A percentile compares a stretch with the other conserved stretches of the same genome.
Conservation (phyloP, 345 rosid species). For the Aegle marmelos region DNA sequence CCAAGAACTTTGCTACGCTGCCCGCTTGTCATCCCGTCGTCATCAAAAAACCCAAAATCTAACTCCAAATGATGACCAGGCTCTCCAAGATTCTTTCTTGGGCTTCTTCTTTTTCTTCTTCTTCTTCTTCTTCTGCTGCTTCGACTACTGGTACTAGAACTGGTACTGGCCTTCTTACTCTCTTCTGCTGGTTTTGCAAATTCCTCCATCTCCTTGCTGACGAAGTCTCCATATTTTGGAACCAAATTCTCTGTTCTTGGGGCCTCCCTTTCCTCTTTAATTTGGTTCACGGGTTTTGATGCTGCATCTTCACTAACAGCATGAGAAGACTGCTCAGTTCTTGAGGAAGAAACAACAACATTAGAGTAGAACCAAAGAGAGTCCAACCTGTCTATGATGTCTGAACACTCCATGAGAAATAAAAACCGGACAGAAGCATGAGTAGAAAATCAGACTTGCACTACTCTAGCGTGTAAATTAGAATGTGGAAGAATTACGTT, state of each 20-base stretch:
- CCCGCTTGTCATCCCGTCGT: not conserved
- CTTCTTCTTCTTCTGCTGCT: slow-evolving; percentile 20
- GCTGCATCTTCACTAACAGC: not conserved
- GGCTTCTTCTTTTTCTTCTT: slow-evolving; percentile 12
- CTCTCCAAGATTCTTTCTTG: slow-evolving; percentile 30
- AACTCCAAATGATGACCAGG: slow-evolving; percentile 21
- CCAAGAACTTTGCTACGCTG: not conserved
- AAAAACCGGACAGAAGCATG: not conserved
- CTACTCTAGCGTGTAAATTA: no score
- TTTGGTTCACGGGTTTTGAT: slow-evolving; percentile 3
- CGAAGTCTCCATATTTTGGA: slow-evolving; percentile 25
- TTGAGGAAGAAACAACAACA: slow-evolving; percentile 21
- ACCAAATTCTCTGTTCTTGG: not conserved
- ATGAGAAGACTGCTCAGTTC: not conserved
- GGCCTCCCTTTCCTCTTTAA: slow-evolving; percentile 2
- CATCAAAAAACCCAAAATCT: slow-evolving; percentile 6
- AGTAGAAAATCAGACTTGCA: not conserved
- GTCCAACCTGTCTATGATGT: slow-evolving; percentile 35
- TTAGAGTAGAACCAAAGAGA: slow-evolving; percentile 54
- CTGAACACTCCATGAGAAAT: slow-evolving; percentile 31
- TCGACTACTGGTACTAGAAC: not conserved
- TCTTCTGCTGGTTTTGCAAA: slow-evolving; percentile 6
- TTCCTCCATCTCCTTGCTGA: slow-evolving; percentile 13
- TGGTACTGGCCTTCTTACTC: not conserved
- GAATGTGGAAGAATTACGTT: not conserved